Percentiles rank a stretch among this genome's conserved stretches.
Conservation (phyloP, 345 rosid species). For the Sonneratia caseolaris region DNA sequence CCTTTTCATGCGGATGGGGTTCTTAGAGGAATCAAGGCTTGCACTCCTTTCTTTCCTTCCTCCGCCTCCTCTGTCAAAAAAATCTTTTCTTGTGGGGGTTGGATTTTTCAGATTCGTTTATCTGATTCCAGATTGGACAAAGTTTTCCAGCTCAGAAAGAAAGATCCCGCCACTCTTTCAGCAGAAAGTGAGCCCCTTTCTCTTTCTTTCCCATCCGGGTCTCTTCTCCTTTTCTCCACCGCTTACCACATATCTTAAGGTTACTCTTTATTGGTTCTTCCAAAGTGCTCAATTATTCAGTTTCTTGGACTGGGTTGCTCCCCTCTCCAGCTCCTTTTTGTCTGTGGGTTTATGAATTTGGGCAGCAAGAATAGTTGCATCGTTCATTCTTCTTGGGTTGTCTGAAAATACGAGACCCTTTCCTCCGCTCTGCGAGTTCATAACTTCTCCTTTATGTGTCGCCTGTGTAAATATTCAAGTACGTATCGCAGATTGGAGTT, state of each 20-base stretch:
- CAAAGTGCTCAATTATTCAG: neutral
- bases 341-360: neutral
- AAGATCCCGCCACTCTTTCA: conserved; percentile 4
- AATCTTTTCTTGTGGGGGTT: neutral
- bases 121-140: neutral
- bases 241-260: neutral
- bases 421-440: neutral
- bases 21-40: neutral
- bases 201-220: conserved; percentile 8
- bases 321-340: neutral
- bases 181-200: conserved; percentile 29
- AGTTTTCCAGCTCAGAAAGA: conserved; percentile 7
- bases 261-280: too few species aligned
- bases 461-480: neutral
- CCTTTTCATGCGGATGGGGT: conserved; percentile 3
- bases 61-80: neutral
- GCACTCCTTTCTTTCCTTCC: neutral
- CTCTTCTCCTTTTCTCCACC: conserved; percentile 7
- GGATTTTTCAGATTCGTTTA: neutral
- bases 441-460: neutral
- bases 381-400: neutral
- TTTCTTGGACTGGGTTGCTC: neutral
- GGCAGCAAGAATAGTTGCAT: neutral
- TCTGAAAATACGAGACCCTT: neutral
- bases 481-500: neutral